Percentiles rank a stretch among this genome's conserved stretches.
These are phyloP conservation scores for Pichia kluyveri DNA, from an alignment of 805 yeast species.

Conservation along the genomic window DNA sequence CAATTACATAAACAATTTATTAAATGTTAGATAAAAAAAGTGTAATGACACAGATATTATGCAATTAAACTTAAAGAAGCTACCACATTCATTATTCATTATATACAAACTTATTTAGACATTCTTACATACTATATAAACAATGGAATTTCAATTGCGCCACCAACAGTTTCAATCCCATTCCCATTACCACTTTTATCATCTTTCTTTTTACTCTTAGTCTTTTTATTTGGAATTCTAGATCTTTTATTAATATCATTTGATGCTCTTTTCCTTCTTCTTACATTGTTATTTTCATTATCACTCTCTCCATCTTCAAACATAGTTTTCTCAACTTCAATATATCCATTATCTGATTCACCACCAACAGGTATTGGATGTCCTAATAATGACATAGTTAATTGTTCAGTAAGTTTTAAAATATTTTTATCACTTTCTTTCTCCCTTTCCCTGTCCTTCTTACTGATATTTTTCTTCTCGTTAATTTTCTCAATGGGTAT, in stretches of 20 bases:
- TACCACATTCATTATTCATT: too few relatives aligned
- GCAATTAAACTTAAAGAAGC: too few relatives aligned
- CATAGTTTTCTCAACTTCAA: conserved; percentile 5
- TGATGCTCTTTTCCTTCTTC: neutral
- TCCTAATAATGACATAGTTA: conserved; percentile 20
- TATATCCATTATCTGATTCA: neutral
- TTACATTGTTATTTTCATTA: neutral
- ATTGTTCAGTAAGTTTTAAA: conserved; percentile 18
- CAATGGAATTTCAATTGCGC: conserved; percentile 37
- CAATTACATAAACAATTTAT: too few relatives aligned
- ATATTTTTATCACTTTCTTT: conserved; percentile 1
- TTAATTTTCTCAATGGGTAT: neutral
- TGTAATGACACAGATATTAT: too few relatives aligned
- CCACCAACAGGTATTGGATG: neutral
- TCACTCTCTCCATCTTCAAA: neutral
- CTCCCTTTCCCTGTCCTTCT: neutral
- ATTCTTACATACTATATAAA: conserved; percentile 18
- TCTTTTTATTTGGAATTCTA: conserved; percentile 1
- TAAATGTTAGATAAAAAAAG: too few relatives aligned
- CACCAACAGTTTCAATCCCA: conserved; percentile 30
- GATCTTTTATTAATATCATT: conserved; percentile 7
- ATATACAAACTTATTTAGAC: neutral
- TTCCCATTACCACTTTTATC: conserved; percentile 12
- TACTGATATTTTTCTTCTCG: neutral
- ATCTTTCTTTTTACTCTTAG: conserved; percentile 3